Conservation (phyloP, 192 early-diverging fungal genomes). For the Coemansia sp. region DNA sequence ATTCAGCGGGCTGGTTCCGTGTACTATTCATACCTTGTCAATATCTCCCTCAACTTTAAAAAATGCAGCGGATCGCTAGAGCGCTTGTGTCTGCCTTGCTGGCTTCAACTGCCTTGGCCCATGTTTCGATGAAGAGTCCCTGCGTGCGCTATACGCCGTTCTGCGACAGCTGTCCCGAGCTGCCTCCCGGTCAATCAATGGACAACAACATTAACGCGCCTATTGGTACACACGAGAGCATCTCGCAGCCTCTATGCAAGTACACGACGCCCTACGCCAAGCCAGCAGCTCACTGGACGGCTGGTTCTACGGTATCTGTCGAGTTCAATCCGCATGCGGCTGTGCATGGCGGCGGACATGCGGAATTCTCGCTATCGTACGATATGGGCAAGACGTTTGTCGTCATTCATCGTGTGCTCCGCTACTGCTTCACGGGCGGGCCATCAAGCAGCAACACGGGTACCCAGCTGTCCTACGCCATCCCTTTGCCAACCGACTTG, state of each 20-base stretch:
- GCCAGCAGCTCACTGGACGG: slow-evolving; percentile 46
- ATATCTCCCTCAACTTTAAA: not conserved
- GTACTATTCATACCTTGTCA: not conserved
- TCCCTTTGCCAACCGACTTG: slow-evolving; percentile 56
- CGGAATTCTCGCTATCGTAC: slow-evolving; percentile 65
- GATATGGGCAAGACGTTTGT: slow-evolving; percentile 64
- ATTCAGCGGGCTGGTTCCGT: not conserved
- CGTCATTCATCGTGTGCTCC: slow-evolving; percentile 60
- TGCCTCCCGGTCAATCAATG: slow-evolving; percentile 29
- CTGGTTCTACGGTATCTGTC: slow-evolving; percentile 52
- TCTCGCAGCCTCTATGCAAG: slow-evolving; percentile 44
- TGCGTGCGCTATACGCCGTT: slow-evolving; percentile 49
- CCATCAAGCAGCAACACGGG: slow-evolving; percentile 43
- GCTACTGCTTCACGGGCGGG: slow-evolving; percentile 54
- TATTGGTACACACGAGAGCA: slow-evolving; percentile 35
- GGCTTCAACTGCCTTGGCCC: slow-evolving; percentile 12
- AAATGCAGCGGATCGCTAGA: slow-evolving; percentile 9
- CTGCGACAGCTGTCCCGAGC: slow-evolving; percentile 32
- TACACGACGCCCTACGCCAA: slow-evolving; percentile 36
- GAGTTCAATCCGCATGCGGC: slow-evolving; percentile 52
- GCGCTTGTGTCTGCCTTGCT: slow-evolving; percentile 7
- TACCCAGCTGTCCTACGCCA: slow-evolving; percentile 23
- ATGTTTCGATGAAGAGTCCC: slow-evolving; percentile 35
- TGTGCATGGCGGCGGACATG: slow-evolving; percentile 65
- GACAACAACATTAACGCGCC: slow-evolving; percentile 49